Evolutionary conservation across 164 flowering plant genomes (phyloP).

Genomic region (Aristolochia fimbriata): DNA sequence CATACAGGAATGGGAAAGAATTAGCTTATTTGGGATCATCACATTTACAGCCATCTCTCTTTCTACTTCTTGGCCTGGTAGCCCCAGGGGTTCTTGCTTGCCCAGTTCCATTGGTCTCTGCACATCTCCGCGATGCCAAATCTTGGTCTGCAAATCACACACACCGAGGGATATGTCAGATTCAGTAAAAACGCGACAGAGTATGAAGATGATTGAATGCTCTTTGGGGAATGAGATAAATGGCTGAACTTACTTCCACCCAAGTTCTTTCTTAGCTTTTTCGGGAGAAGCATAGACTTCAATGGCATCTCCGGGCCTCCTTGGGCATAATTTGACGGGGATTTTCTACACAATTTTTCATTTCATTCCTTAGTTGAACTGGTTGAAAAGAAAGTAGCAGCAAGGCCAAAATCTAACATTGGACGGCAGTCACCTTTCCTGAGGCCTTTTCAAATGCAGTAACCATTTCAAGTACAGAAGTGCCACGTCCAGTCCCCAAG

Average conservation of each 20-base stretch:
- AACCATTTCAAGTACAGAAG: constrained; percentile 76
- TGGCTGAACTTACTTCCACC: constrained; percentile 73
- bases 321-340: constrained; percentile 60
- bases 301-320: constrained; percentile 93
- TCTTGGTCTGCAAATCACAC: constrained; percentile 44
- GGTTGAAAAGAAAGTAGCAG: too few relatives aligned
- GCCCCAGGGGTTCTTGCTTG: too few relatives aligned
- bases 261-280: constrained; percentile 76
- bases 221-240: not conserved
- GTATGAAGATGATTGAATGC: too few relatives aligned
- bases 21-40: too few relatives aligned
- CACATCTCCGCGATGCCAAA: constrained; percentile 70
- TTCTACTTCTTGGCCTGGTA: too few relatives aligned
- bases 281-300: constrained; percentile 83
- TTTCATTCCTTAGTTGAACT: not conserved
- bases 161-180: not conserved
- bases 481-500: constrained; percentile 68
- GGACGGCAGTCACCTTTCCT: constrained; percentile 78
- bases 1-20: too few relatives aligned
- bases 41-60: too few relatives aligned
- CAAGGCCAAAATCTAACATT: too few relatives aligned
- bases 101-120: constrained; percentile 76
- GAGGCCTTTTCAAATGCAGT: constrained; percentile 69
- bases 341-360: constrained; percentile 36
- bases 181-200: not conserved